Conservation (phyloP, 495 filamentous ascomycete genomes). For the Tuber indicum region DNA sequence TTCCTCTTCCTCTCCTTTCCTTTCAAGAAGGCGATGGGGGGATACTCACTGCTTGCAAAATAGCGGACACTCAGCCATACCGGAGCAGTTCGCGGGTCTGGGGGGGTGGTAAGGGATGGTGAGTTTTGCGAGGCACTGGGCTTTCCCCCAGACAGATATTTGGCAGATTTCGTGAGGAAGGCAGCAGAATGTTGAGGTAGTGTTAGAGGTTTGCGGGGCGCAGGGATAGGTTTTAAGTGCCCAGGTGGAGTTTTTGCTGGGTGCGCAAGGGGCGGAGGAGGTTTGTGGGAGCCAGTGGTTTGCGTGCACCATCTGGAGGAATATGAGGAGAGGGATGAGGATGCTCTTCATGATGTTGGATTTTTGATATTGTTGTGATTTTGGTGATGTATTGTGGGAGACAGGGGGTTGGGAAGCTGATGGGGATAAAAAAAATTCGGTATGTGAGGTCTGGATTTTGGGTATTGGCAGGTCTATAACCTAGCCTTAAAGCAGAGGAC, state of each 20-base stretch:
- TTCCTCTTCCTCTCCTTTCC: too few relatives aligned
- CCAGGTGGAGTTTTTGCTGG: not conserved
- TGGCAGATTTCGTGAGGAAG: not conserved
- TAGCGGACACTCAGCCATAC: not conserved
- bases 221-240: not conserved
- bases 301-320: not conserved
- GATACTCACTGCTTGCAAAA: not conserved
- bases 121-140: not conserved
- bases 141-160: not conserved
- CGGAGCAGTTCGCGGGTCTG: not conserved
- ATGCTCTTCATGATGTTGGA: not conserved
- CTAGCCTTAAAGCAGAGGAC: not conserved
- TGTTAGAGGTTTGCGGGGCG: not conserved
- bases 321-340: not conserved
- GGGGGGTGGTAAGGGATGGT: not conserved
- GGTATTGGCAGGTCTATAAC: not conserved
- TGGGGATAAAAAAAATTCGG: slow-evolving; percentile 5
- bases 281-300: not conserved
- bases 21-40: not conserved
- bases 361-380: not conserved
- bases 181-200: not conserved
- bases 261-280: not conserved
- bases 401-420: not conserved
- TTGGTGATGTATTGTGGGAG: not conserved
- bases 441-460: slow-evolving; percentile 4